phyloP scores from a whole-genome alignment of 495 filamentous ascomycete genomes.

The Cryomyces antarcticus region DNA sequence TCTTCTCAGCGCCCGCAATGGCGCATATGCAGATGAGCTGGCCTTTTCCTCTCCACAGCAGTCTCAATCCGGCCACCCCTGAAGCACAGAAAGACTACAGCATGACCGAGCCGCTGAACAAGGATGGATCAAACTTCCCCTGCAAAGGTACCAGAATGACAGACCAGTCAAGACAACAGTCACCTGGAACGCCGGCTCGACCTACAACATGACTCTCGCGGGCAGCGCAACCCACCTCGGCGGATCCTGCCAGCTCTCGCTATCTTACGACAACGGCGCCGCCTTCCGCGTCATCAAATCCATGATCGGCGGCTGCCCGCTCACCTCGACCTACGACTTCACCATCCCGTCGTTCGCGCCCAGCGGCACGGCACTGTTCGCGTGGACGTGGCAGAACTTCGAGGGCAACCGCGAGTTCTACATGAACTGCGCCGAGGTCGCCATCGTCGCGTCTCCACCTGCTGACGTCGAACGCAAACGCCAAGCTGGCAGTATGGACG shows the following conservation, averaged over 20 bases:
- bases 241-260: slow-evolving; percentile 41
- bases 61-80: slow-evolving; percentile 27
- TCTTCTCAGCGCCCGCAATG: slow-evolving; percentile 6
- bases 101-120: slow-evolving; percentile 32
- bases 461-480: neutral
- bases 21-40: slow-evolving; percentile 40
- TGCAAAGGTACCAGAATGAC: slow-evolving; percentile 45
- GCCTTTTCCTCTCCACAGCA: slow-evolving; percentile 33
- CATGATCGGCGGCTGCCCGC: slow-evolving; percentile 42
- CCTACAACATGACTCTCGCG: slow-evolving; percentile 34
- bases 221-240: slow-evolving; percentile 41
- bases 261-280: slow-evolving; percentile 41
- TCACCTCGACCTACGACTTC: slow-evolving; percentile 32
- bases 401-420: slow-evolving; percentile 38
- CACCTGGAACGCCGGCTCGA: slow-evolving; percentile 32
- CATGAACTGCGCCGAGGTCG: slow-evolving; percentile 43
- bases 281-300: slow-evolving; percentile 46
- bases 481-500: slow-evolving; percentile 22
- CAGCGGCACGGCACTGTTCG: slow-evolving; percentile 38
- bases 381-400: slow-evolving; percentile 32
- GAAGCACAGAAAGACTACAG: slow-evolving; percentile 27
- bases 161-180: slow-evolving; percentile 26
- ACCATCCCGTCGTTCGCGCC: slow-evolving; percentile 39
- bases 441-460: slow-evolving; percentile 11
- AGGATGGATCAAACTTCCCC: slow-evolving; percentile 31